phyloP scores from a whole-genome alignment of 306 rosid genomes.

The Ochetophila trinervis region DNA sequence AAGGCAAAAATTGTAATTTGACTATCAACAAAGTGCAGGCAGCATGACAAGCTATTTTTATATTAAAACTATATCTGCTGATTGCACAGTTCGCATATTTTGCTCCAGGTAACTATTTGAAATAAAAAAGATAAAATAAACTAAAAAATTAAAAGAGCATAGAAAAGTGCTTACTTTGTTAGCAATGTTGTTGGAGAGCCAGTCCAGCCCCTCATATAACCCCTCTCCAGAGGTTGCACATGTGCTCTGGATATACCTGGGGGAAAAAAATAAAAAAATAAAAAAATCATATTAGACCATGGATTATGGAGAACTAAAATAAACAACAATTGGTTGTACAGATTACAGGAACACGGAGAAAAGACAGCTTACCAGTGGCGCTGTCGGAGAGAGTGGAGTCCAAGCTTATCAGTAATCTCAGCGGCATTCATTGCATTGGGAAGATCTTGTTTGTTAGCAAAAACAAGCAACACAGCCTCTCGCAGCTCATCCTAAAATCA shows the following conservation, averaged over 20 bases:
- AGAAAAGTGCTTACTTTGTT: slow-evolving; percentile 56
- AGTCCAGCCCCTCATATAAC: slow-evolving; percentile 93
- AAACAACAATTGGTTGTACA: background rate
- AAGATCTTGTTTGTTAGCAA: slow-evolving; percentile 99
- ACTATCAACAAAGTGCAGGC: background rate
- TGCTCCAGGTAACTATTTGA: background rate
- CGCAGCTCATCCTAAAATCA: slow-evolving; percentile 84
- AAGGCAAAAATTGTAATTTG: background rate
- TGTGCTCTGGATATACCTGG: slow-evolving; percentile 99
- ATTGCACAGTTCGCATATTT: too few relatives aligned
- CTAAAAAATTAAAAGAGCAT: background rate
- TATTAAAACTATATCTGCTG: too few relatives aligned
- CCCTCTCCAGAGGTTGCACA: slow-evolving; percentile 99
- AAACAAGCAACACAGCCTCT: slow-evolving; percentile 96
- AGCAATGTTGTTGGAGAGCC: slow-evolving; percentile 99
- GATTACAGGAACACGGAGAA: background rate
- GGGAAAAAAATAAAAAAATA: slow-evolving; percentile 2
- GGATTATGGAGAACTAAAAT: background rate
- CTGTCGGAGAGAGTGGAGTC: slow-evolving; percentile 98
- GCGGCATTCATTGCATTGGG: slow-evolving; percentile 99
- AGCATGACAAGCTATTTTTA: too few relatives aligned
- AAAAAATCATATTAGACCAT: slow-evolving; percentile 18
- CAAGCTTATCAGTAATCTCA: slow-evolving; percentile 98
- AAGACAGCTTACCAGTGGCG: slow-evolving; percentile 79
- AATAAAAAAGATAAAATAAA: background rate